Percentiles rank a stretch among this genome's conserved stretches.
Evolutionary conservation across 1,284 basidiomycete genomes (phyloP).

Genomic region (Marasmius sp.): DNA sequence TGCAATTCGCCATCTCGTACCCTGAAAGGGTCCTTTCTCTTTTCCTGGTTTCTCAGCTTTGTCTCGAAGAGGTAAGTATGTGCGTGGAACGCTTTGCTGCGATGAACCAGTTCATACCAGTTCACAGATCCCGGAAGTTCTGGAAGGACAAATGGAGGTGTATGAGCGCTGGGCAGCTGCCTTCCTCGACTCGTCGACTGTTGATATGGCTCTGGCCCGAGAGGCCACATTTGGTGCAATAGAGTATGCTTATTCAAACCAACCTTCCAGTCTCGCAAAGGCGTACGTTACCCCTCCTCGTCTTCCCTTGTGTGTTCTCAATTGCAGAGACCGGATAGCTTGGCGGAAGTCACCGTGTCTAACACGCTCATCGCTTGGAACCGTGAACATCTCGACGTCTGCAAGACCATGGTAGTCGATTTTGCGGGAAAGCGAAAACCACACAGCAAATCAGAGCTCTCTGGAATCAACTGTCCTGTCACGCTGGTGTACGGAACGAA

Average conservation of each 20-base stretch:
- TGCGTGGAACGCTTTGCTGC: neutral
- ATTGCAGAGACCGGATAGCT: neutral
- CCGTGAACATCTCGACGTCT: neutral
- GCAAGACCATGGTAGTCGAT: neutral
- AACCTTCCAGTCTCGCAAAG: neutral
- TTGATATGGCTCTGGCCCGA: neutral
- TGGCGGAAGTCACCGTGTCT: neutral
- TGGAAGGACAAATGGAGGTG: neutral
- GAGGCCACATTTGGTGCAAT: neutral
- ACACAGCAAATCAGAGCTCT: neutral
- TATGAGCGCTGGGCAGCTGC: neutral
- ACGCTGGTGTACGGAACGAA: slow-evolving; percentile 4
- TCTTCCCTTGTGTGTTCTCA: no score
- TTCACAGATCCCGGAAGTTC: neutral
- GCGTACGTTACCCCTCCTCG: neutral
- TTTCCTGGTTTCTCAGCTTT: slow-evolving; percentile 1
- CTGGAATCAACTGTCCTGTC: slow-evolving; percentile 7
- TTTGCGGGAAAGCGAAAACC: neutral
- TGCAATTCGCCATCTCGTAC: neutral
- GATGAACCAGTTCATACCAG: neutral
- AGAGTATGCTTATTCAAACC: neutral
- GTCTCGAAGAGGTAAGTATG: slow-evolving; percentile 5
- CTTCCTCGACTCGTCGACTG: neutral
- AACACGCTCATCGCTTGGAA: neutral
- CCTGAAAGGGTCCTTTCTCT: slow-evolving; percentile 2